phyloP scores from a whole-genome alignment of 306 rosid genomes.

The Elaeagnus macrophylla region DNA sequence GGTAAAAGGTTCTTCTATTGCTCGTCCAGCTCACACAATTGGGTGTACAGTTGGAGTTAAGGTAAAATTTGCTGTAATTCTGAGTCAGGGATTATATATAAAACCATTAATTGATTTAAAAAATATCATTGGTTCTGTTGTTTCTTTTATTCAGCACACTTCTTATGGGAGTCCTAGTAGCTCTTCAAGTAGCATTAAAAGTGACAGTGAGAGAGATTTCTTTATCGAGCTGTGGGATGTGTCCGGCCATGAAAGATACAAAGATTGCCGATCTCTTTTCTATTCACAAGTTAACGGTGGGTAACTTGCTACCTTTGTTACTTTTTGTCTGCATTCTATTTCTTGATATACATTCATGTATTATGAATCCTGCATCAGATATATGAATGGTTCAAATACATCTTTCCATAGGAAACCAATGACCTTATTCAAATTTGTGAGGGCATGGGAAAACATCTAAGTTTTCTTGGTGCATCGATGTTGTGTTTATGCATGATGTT shows the following conservation, averaged over 20 bases:
- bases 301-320: slow-evolving; percentile 1
- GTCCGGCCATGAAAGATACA: slow-evolving; percentile 93
- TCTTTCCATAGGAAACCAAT: too few species aligned
- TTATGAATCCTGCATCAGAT: not conserved
- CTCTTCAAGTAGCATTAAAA: slow-evolving; percentile 77
- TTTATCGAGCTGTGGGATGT: slow-evolving; percentile 98
- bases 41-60: slow-evolving; percentile 88
- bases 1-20: slow-evolving; percentile 64
- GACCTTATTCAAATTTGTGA: too few species aligned
- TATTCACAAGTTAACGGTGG: slow-evolving; percentile 88
- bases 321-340: not conserved
- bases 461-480: too few species aligned
- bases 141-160: slow-evolving; percentile 44
- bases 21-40: slow-evolving; percentile 73
- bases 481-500: not conserved
- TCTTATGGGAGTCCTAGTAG: slow-evolving; percentile 73
- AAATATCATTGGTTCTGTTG: slow-evolving; percentile 11
- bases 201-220: slow-evolving; percentile 84
- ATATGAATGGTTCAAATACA: too few species aligned
- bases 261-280: slow-evolving; percentile 87
- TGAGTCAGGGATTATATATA: slow-evolving; percentile 4
- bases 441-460: too few species aligned
- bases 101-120: slow-evolving; percentile 13
- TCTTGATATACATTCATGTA: slow-evolving; percentile 1
- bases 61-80: slow-evolving; percentile 31